Evolutionary conservation across 2,329 filamentous ascomycete species (phyloP), one percentile per base, ranked within the genome.

Genomic region (Furcasterigmium sp.): DNA sequence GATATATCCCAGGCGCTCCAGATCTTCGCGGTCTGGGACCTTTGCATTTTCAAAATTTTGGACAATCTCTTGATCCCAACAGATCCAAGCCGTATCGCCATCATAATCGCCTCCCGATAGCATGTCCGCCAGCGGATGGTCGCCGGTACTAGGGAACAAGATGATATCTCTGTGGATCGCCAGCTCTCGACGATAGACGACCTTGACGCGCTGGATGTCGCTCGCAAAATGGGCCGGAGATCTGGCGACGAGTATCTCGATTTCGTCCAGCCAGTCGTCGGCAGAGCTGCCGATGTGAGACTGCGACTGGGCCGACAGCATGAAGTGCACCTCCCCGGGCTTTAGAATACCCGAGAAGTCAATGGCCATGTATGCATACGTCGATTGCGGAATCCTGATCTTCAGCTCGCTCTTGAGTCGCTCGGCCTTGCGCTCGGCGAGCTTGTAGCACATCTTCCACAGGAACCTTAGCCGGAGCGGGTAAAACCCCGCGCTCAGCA

Each of bases 61-160:
- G 0, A 87, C 84, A 3, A 93, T 72, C 0, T 65, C 61, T 0
- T 69, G 65, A 21, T 91, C 85, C 84, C 84, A 91, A 53, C 84
- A 88, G 0, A 88, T 64, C 85, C 85, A 91, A 5, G 85, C 78
- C n/a, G 68, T 74, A 48, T 93, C 87, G 0, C 87, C 87, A 51
- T 91, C 87, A 48, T 90, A 91, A 54, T 91, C 87, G 0, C 87
- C 87, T 0, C 87, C 87, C 2, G 85, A 87, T 0, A 91, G 67
- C 53, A 83, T 82, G 8, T 80, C 76, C 0, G 86, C 87, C 0
- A 90, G 69, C 0, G 86, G 78, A 1, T 63, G 65, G 20, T 72
- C 56, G 0, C 85, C 85, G 46, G 74, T 76, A 0, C 69, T 70
- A 0, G 87, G 72, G 51, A 97, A 96, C 0, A 96, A 75, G 13